Conservation (phyloP, 805 yeast species). For the Monosporozyma unispora region DNA sequence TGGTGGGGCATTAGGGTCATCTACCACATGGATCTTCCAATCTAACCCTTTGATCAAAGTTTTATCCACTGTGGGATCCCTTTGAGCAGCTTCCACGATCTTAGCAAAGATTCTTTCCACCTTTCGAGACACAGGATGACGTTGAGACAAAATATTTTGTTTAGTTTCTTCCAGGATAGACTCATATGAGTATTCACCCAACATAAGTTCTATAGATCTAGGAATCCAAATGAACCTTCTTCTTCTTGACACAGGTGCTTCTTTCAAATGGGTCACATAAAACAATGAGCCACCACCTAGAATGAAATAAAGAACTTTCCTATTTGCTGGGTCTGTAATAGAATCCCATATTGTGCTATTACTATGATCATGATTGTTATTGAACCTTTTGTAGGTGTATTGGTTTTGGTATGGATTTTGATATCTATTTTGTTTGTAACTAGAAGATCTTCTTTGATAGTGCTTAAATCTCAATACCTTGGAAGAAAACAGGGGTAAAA, state of each 20-base stretch:
- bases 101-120: slow-evolving; percentile 57
- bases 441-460: not conserved
- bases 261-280: slow-evolving; percentile 51
- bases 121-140: slow-evolving; percentile 48
- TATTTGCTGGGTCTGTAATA: slow-evolving; percentile 22
- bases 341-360: not conserved
- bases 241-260: slow-evolving; percentile 76
- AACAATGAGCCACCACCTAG: slow-evolving; percentile 31
- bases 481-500: not conserved
- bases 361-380: not conserved
- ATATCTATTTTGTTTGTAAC: not conserved
- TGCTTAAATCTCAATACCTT: not conserved
- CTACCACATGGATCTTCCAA: slow-evolving; percentile 79
- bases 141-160: slow-evolving; percentile 46
- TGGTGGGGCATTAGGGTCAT: slow-evolving; percentile 67
- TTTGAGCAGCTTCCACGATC: slow-evolving; percentile 50
- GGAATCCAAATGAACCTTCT: slow-evolving; percentile 65
- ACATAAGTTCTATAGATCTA: slow-evolving; percentile 47
- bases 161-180: slow-evolving; percentile 50
- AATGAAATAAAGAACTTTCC: slow-evolving; percentile 28
- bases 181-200: slow-evolving; percentile 58
- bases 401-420: not conserved
- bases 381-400: not conserved
- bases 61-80: slow-evolving; percentile 31
- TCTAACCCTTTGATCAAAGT: slow-evolving; percentile 25